Base-by-base conservation (phyloP, 805 yeast genomes). In the Metschnikowia corniflorae region DNA sequence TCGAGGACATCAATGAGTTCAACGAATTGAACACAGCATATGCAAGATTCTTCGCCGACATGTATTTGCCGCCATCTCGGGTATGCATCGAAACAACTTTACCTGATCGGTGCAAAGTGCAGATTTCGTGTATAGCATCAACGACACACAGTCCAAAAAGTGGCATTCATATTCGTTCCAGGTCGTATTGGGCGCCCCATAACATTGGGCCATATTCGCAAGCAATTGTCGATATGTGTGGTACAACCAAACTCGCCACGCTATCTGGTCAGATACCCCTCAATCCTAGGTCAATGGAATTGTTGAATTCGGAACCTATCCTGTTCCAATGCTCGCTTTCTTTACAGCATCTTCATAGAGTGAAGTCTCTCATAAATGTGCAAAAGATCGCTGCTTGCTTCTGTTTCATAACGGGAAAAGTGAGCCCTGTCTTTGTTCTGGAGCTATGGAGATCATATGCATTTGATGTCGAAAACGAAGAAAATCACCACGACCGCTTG, bases 141-240 rank as follows among this genome's bases (percentile, higher is more conserved):
- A 47, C 58, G 17, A 13, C 19, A 4, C 19, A 13, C 9, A 23
- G 13, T 7, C 31, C 31, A 8, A 82, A 82, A 47, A 63, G 62
- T 20, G 96, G 97, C 0, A 64, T 91, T 12, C 97, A 93, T 53
- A 87, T 93, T 7, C 91, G 93, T 50, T 88, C 97, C 1, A 71
- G 89, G 41, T 88, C 97, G 26, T 89, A 85, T 57, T 93, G 98
- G 98, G 97, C 97, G 0, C 98, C 98, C 0, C 91, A 95, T 24
- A 93, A 93, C 49, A 93, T 93, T 30, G 98, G 98, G 0, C 98
- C 98, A 0, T 93, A 93, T 55, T 91, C 98, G 0, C 98, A 93
- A 59, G 75, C 89, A 0, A 77, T 80, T 8, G 58, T 73, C 4
- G 80, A 77, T 44, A 54, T 54, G 14, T 40, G 40, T 10, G 40